Evolutionary conservation across 1,284 basidiomycete species (phyloP).

Genomic region (Moesziomyces sp.): DNA sequence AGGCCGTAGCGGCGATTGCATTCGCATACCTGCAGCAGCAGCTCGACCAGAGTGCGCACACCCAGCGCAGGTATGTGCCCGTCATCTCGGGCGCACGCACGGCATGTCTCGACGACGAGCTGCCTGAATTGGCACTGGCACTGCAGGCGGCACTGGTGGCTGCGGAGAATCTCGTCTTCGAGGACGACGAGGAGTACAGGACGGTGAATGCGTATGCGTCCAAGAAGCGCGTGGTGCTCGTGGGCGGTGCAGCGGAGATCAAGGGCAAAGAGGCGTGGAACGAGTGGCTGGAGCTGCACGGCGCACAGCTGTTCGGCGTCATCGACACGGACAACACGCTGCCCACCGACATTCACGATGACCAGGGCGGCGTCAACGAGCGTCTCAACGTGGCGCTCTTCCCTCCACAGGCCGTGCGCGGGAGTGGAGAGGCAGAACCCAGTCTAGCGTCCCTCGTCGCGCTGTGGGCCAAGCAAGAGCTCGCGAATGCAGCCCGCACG

Average conservation of each 20-base stretch:
- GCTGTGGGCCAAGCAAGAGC: conserved; percentile 31
- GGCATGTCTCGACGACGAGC: not conserved
- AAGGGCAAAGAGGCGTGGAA: conserved; percentile 23
- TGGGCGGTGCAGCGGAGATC: conserved; percentile 18
- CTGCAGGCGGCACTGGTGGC: conserved; percentile 35
- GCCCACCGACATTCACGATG: conserved; percentile 30
- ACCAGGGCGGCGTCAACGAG: conserved; percentile 26
- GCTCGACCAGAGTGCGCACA: conserved; percentile 8
- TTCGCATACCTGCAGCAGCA: conserved; percentile 36
- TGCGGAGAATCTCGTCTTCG: conserved; percentile 33
- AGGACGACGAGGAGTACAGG: conserved; percentile 41
- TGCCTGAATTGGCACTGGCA: conserved; percentile 31
- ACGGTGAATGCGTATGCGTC: conserved; percentile 35
- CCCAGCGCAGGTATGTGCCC: conserved; percentile 42
- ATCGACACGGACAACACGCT: conserved; percentile 35
- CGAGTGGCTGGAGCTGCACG: conserved; percentile 42
- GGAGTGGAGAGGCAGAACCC: conserved; percentile 27
- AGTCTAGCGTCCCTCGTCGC: conserved; percentile 38
- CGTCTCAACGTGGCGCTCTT: conserved; percentile 29
- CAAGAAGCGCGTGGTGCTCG: conserved; percentile 38
- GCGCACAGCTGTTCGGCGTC: conserved; percentile 38
- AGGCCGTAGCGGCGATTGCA: conserved; percentile 26
- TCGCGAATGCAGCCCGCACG: not conserved
- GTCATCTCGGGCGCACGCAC: conserved; percentile 19
- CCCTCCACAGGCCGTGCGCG: conserved; percentile 16